Evolutionary conservation across 2,329 filamentous ascomycete genomes (phyloP).

Genomic region (Cryphonectria carpinicola): DNA sequence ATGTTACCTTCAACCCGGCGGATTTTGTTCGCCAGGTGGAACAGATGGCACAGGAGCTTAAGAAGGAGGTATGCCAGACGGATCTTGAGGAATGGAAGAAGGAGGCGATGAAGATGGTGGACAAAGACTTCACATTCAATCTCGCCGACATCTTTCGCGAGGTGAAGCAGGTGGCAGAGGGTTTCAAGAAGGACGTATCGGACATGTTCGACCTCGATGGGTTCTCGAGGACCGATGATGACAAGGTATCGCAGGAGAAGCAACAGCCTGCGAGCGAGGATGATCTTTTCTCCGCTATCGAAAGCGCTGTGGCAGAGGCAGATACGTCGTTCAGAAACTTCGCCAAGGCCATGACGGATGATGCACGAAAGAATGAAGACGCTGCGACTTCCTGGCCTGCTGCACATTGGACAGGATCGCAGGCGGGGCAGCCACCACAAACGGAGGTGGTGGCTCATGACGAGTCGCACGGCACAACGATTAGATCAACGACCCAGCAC

Average conservation of each 20-base stretch:
- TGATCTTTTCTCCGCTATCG: constrained; percentile 46
- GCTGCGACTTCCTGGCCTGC: constrained; percentile 4
- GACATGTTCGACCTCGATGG: not conserved
- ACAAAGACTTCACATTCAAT: constrained; percentile 3
- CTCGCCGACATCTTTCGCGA: not conserved
- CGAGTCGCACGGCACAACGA: constrained; percentile 35
- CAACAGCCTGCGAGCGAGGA: constrained; percentile 42
- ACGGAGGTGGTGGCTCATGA: constrained; percentile 30
- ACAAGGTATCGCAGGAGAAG: constrained; percentile 5
- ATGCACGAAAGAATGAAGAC: not conserved
- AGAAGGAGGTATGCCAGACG: not conserved
- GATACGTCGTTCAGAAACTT: constrained; percentile 48
- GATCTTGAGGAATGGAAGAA: constrained; percentile 6
- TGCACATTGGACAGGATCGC: constrained; percentile 8
- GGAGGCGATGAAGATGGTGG: not conserved
- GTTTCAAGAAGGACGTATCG: not conserved
- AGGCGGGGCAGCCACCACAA: constrained; percentile 15
- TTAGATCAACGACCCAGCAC: constrained; percentile 46
- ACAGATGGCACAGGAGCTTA: constrained; percentile 4
- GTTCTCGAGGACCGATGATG: too few species aligned
- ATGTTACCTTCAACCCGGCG: constrained; percentile 8
- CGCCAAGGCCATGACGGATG: constrained; percentile 38
- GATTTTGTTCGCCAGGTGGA: constrained; percentile 1
- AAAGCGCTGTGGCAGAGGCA: constrained; percentile 42
- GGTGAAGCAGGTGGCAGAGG: constrained; percentile 2